A percentile compares a stretch with the other conserved stretches of the same genome.
Evolutionary conservation across 768 basidiomycete species (phyloP).

Genomic region (Tulasnella calospora): DNA sequence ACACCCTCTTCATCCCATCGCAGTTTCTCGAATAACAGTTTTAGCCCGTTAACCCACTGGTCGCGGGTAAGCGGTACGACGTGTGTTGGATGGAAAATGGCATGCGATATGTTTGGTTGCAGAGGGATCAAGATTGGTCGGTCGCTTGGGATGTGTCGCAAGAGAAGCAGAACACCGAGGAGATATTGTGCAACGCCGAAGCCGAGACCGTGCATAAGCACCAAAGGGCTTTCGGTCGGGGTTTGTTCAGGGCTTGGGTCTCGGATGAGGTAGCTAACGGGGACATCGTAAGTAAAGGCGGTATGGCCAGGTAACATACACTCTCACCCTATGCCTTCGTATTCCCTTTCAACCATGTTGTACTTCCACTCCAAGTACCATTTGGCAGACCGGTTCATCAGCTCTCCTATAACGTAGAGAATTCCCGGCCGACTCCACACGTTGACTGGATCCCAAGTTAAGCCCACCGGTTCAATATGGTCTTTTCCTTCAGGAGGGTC

Average conservation of each 20-base stretch:
- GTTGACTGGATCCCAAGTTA: constrained; percentile 74
- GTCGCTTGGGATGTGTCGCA: constrained; percentile 46
- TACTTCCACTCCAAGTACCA: constrained; percentile 44
- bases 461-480: constrained; percentile 50
- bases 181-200: constrained; percentile 71
- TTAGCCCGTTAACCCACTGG: constrained; percentile 55
- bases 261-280: constrained; percentile 65
- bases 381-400: constrained; percentile 48
- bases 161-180: constrained; percentile 57
- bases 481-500: constrained; percentile 54
- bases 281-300: background rate
- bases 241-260: constrained; percentile 61
- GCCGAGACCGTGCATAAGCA: constrained; percentile 87
- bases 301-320: background rate
- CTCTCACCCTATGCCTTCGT: constrained; percentile 67
- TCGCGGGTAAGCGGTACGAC: constrained; percentile 63
- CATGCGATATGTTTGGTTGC: constrained; percentile 83
- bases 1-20: constrained; percentile 40
- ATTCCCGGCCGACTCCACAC: constrained; percentile 59
- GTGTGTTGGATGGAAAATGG: constrained; percentile 71
- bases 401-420: constrained; percentile 45
- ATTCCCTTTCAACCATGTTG: constrained; percentile 44
- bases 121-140: constrained; percentile 72
- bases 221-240: constrained; percentile 56
- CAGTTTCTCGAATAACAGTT: constrained; percentile 52